Base-by-base conservation (phyloP, 116 monocot species). In the Papilionanthe hybrid region DNA sequence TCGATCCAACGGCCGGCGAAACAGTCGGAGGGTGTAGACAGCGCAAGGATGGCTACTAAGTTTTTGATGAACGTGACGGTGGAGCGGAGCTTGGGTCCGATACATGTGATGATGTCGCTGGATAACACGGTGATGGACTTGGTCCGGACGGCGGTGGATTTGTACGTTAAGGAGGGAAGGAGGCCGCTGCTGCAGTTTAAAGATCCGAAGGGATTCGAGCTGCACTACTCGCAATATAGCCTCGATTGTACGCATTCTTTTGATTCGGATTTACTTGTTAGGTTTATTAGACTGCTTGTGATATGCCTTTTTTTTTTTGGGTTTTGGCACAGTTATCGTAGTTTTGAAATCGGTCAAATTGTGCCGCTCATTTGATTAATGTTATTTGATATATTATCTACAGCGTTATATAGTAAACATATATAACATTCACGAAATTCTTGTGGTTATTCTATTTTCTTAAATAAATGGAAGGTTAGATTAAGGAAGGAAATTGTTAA, bases 51-150 rank as follows among this genome's bases (percentile, higher is more conserved):
- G 88, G 37, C 37, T 37, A 63, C 82, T 77, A 86, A 82, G 88
- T 44, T 91, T 23, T 86, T 91, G 73, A 23, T 91, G 50, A 86
- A 88, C 82, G 91, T 88, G 81, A 86, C 86, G 80, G 76, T 91
- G 63, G 68, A 86, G 80, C 76, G 85, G 78, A 91, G 91, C 81
- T 72, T 82, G 45, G 86, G 83, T 57, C 79, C 91, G 3, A 63
- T 91, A 32, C 91, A 86, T 76, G 80, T 91, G 69, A 60, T 89
- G 37, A 57, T 85, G 41, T 81, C 85, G 55, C 77, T 85, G 81
- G 87, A 92, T 37, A 55, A n/a, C 48, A 87, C 82, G 28, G 89
- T 87, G 58, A 85, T 77, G 66, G 89, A 89, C 9, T 72, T 92
- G 32, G 57, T 87, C n/a, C 48, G 29, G 47, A 79, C 77, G 81